A percentile compares a stretch with the other conserved stretches of the same genome.
phyloP scores from a whole-genome alignment of 192 early-diverging fungal species.

The Spizellomyces punctatus region DNA sequence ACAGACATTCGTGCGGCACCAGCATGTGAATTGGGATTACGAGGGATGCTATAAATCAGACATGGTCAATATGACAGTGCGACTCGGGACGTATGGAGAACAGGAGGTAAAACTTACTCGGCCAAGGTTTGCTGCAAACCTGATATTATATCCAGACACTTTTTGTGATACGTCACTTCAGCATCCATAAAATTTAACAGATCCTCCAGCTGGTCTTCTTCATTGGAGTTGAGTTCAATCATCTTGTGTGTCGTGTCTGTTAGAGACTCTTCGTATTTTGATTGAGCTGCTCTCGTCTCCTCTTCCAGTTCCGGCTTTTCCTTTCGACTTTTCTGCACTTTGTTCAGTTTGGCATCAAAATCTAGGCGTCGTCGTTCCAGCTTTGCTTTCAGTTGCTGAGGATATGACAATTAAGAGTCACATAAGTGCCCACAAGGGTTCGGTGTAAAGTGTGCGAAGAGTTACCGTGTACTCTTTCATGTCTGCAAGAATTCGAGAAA shows the following conservation, averaged over 20 bases:
- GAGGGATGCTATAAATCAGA: too few species aligned
- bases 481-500: constrained; percentile 36
- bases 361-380: constrained; percentile 86
- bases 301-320: constrained; percentile 90
- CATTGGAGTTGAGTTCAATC: constrained; percentile 78
- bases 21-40: too few species aligned
- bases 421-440: constrained; percentile 10
- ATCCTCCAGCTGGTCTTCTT: constrained; percentile 59
- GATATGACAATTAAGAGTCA: background rate
- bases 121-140: constrained; percentile 33
- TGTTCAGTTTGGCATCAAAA: constrained; percentile 88
- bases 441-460: constrained; percentile 11
- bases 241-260: constrained; percentile 76
- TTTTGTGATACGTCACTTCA: constrained; percentile 40
- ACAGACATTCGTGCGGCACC: too few species aligned
- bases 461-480: constrained; percentile 57
- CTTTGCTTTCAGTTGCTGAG: constrained; percentile 74
- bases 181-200: constrained; percentile 55
- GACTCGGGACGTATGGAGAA: too few species aligned
- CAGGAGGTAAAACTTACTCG: constrained; percentile 24
- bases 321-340: constrained; percentile 89
- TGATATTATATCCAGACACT: constrained; percentile 26
- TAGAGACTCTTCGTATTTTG: constrained; percentile 92
- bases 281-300: constrained; percentile 83
- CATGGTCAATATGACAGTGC: too few species aligned